These are phyloP conservation scores for Calonectria leucothoes DNA, from an alignment of 2,329 filamentous ascomycete species.

Conservation along the genomic window DNA sequence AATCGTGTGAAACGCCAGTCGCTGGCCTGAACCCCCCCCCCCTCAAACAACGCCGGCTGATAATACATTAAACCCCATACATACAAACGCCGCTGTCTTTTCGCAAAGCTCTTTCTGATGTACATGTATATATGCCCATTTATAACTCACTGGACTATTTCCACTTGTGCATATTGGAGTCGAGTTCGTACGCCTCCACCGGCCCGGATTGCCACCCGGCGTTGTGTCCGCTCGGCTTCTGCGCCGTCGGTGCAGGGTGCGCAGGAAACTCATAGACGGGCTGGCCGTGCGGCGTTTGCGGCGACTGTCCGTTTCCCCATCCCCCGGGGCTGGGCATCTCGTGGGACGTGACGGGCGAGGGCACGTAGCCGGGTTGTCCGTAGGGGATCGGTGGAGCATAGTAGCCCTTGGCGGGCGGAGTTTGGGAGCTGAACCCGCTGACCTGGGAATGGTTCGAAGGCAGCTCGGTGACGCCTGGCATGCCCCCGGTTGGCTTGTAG, in stretches of 20 bases:
- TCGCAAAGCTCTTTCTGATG: background rate
- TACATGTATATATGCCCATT: background rate
- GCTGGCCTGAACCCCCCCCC: constrained; percentile 10
- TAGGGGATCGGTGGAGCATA: constrained; percentile 24
- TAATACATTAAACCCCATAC: constrained; percentile 9
- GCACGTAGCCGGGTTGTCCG: constrained; percentile 27
- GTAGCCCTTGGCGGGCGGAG: constrained; percentile 23
- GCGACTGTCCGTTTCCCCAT: constrained; percentile 28
- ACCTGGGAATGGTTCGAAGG: constrained; percentile 38
- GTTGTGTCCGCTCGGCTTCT: constrained; percentile 26
- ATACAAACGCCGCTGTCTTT: background rate
- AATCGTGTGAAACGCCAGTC: background rate
- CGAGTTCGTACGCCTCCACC: constrained; percentile 48
- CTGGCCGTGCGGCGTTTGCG: constrained; percentile 21
- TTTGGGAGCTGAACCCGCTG: constrained; percentile 42
- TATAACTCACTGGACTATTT: background rate
- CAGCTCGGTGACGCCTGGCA: constrained; percentile 31
- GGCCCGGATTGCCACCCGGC: constrained; percentile 51
- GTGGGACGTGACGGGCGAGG: constrained; percentile 29
- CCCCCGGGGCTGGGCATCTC: constrained; percentile 38
- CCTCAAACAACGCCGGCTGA: constrained; percentile 22
- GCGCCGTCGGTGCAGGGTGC: constrained; percentile 19
- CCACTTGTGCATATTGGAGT: constrained; percentile 32
- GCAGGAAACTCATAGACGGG: constrained; percentile 30
- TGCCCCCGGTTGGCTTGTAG: constrained; percentile 20